Evolutionary conservation across 2,329 filamentous ascomycete genomes (phyloP).

Genomic region (Colletotrichum aenigma): DNA sequence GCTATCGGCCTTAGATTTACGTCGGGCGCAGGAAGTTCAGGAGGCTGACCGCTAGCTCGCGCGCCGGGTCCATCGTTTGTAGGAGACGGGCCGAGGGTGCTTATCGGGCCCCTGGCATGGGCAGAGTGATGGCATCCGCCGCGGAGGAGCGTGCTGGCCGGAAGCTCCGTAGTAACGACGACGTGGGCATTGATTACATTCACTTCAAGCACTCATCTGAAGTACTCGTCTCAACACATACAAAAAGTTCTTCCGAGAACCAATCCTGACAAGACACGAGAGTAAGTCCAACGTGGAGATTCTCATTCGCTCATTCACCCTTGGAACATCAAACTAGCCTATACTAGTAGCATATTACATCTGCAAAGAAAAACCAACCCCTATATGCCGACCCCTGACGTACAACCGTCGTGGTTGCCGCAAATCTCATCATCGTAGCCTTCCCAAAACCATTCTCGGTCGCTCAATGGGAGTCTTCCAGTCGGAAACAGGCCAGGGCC

Average conservation of each 20-base stretch:
- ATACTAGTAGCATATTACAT: slow-evolving; percentile 13
- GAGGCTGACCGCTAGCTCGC: background rate
- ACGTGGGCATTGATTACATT: too few species aligned
- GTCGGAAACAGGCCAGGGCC: background rate
- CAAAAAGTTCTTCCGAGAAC: background rate
- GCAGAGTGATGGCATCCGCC: background rate
- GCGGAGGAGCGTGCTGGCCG: background rate
- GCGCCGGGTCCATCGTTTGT: background rate
- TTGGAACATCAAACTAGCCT: background rate
- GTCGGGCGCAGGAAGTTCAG: background rate
- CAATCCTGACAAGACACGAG: background rate
- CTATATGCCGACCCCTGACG: background rate
- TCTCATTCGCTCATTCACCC: slow-evolving; percentile 6
- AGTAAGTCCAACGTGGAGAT: slow-evolving; percentile 9
- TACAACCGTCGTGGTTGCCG: background rate
- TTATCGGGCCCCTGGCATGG: background rate
- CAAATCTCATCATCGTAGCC: slow-evolving; percentile 5
- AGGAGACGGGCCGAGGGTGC: background rate
- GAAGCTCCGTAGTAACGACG: background rate
- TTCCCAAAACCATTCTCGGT: background rate
- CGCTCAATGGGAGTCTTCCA: background rate
- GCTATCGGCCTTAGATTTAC: background rate
- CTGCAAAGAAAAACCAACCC: background rate
- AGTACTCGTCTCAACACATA: background rate
- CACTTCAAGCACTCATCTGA: background rate